phyloP scores from a whole-genome alignment of 1,284 basidiomycete genomes.

The Tilletia caries region DNA sequence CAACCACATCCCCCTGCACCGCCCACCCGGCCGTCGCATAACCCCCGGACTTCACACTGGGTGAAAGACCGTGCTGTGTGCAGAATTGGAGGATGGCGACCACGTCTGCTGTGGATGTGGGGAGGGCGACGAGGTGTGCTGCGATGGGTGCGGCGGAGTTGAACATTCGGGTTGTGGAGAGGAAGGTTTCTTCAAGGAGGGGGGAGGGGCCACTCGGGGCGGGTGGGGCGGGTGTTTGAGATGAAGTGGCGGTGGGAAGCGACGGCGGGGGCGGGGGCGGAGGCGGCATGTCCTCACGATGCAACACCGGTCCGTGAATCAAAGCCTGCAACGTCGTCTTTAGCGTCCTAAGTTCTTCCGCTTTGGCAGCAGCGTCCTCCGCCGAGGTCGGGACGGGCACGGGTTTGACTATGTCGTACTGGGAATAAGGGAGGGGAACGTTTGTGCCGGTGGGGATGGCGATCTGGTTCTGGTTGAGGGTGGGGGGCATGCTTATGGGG shows the following conservation, averaged over 20 bases:
- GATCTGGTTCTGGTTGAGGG: neutral
- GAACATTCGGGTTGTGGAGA: conserved; percentile 3
- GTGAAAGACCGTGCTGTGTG: conserved; percentile 64
- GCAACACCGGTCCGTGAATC: neutral
- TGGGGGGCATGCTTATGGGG: conserved; percentile 3
- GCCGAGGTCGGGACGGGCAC: neutral
- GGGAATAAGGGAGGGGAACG: neutral
- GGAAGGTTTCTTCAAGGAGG: conserved; percentile 1
- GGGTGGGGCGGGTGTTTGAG: too few relatives aligned
- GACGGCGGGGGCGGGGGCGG: neutral
- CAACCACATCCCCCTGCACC: conserved; percentile 74
- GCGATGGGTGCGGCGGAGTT: conserved; percentile 1
- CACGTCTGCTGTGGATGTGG: neutral
- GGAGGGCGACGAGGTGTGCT: conserved; percentile 3
- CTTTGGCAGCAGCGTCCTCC: neutral
- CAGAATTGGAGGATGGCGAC: conserved; percentile 60
- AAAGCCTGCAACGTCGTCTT: neutral
- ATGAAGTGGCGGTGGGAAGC: neutral
- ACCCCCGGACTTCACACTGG: conserved; percentile 81
- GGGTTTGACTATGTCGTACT: conserved; percentile 5
- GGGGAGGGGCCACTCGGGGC: too few relatives aligned
- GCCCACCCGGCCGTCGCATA: conserved; percentile 85
- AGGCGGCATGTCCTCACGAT: neutral
- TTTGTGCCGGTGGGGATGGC: neutral
- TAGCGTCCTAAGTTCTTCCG: neutral